Conservation (phyloP, 305 asterid species). For the Vinca major region DNA sequence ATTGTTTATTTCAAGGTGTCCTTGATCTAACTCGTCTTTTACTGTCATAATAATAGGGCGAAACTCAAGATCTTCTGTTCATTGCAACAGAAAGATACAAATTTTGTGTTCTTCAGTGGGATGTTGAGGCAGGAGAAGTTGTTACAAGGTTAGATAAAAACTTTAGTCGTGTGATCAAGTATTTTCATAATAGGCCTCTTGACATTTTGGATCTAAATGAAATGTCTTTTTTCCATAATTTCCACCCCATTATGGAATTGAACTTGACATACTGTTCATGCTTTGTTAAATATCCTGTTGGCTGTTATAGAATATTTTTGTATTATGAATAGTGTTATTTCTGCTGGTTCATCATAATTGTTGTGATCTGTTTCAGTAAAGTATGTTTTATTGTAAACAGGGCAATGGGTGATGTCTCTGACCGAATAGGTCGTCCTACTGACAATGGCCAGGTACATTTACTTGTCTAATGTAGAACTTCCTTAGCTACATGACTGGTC, state of each 20-base stretch:
- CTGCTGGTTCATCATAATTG: neutral
- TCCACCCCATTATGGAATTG: neutral
- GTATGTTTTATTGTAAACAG: slow-evolving; percentile 29
- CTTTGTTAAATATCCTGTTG: neutral
- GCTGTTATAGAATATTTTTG: neutral
- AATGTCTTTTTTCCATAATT: neutral
- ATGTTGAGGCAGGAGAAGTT: slow-evolving; percentile 66
- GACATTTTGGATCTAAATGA: neutral
- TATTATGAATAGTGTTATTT: neutral
- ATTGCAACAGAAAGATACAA: slow-evolving; percentile 90
- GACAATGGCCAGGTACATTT: slow-evolving; percentile 40
- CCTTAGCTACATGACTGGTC: neutral
- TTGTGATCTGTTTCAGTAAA: neutral
- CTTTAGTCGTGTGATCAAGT: neutral
- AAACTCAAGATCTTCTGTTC: slow-evolving; percentile 85
- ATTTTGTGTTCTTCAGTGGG: slow-evolving; percentile 92
- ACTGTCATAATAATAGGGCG: slow-evolving; percentile 46
- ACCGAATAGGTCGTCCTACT: slow-evolving; percentile 88
- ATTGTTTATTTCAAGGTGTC: neutral
- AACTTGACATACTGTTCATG: neutral
- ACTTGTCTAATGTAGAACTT: neutral
- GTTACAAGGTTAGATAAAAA: slow-evolving; percentile 53
- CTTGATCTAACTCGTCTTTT: neutral
- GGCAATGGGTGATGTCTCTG: slow-evolving; percentile 99
- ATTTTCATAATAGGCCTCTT: neutral